These are phyloP conservation scores for Plasmopara viticola DNA, from an alignment of 352 stramenopile genomes.

Conservation along the genomic window DNA sequence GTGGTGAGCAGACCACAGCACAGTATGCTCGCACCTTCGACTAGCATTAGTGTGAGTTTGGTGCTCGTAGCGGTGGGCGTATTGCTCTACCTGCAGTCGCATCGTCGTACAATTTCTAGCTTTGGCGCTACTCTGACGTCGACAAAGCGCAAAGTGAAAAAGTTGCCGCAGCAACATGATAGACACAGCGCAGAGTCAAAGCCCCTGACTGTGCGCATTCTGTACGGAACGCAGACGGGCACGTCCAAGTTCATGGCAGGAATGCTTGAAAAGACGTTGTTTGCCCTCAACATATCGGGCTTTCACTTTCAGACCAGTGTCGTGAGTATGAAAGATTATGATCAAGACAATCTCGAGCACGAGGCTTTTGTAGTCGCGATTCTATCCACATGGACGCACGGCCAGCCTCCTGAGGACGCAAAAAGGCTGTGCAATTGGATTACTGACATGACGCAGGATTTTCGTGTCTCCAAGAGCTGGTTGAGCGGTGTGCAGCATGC, in stretches of 20 bases:
- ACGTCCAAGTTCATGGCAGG: conserved; percentile 74
- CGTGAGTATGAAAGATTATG: conserved; percentile 86
- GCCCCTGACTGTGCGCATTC: conserved; percentile 60
- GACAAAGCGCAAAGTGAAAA: conserved; percentile 17
- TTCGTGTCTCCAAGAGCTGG: conserved; percentile 82
- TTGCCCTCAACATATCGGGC: conserved; percentile 69
- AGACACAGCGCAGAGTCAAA: conserved; percentile 18
- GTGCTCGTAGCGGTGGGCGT: conserved; percentile 50
- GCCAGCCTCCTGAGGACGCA: conserved; percentile 65
- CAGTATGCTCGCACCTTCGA: conserved; percentile 29
- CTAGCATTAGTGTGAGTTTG: conserved; percentile 32
- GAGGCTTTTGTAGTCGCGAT: conserved; percentile 79
- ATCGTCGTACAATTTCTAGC: conserved; percentile 14
- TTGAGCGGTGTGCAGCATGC: conserved; percentile 64
- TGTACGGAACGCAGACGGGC: conserved; percentile 84
- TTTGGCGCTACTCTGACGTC: conserved; percentile 5
- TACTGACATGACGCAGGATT: conserved; percentile 85
- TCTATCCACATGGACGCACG: conserved; percentile 82
- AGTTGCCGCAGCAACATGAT: conserved; percentile 8
- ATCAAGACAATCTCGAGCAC: conserved; percentile 87
- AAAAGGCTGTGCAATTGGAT: conserved; percentile 82
- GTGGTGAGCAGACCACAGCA: conserved; percentile 20
- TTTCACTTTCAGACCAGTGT: conserved; percentile 81
- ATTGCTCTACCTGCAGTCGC: conserved; percentile 29
- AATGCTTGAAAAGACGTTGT: conserved; percentile 67